Base-by-base conservation (phyloP, 768 basidiomycete genomes). In the Tulasnella sp. region DNA sequence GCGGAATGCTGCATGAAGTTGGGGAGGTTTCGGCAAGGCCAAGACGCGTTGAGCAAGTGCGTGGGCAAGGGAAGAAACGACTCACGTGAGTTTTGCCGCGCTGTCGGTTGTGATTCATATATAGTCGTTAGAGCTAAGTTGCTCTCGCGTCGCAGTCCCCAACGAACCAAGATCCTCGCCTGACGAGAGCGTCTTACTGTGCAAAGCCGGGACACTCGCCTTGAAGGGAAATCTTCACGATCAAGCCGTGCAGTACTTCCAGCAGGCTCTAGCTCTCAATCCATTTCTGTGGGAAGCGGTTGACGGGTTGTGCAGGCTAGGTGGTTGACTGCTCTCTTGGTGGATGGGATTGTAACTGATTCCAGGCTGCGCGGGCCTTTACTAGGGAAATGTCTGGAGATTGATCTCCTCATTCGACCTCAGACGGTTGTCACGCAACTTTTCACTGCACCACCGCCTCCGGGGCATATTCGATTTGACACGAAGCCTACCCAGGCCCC, bases 211-310 rank as follows among this genome's bases (percentile, higher is more conserved):
- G 58, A 88, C 87, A 52, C 89, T 92, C 85, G 94, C 95, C 42
- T 83, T 92, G 83, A 94, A 92, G 85, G 94, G 92, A 74, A 94
- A 95, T 84, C 88, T 93, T 80, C 89, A 89, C 3, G 91, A 92
- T 77, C 89, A 90, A 82, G 96, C 96, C n/a, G 87, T 88, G 36
- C 83, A 86, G 77, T 92, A 91, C 83, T 97, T 93, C 84, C 88
- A 88, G 71, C 89, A 91, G 80, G 93, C 95, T 38, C 87, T 98
- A 80, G 84, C 87, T 19, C 84, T 91, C 72, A 92, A 95, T 83
- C 94, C 94, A 42, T 89, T 94, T 84, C 85, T 96, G 77, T 97
- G 95, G 95, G 96, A 98, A 84, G 96, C 96, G 6, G 93, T 96
- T 83, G 94, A 96, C 83, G 95, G 94, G 0, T 85, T 98, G 44